phyloP scores from a whole-genome alignment of 805 yeast genomes.

The Millerago galiae region DNA sequence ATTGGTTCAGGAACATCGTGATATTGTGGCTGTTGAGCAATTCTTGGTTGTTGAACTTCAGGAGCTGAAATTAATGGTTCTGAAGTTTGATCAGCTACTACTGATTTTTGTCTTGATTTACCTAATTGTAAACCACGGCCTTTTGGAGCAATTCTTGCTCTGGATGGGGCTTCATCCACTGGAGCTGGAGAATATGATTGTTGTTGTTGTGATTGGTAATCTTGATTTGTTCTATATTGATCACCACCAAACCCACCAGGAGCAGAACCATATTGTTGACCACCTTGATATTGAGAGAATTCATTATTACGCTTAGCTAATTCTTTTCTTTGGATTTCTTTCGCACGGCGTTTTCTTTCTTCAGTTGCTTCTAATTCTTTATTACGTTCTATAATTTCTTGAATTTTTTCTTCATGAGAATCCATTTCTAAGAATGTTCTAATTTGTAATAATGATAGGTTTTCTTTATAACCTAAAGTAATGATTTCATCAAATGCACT shows the following conservation, averaged over 20 bases:
- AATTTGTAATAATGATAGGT: conserved; percentile 74
- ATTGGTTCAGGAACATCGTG: conserved; percentile 7
- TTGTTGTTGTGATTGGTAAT: conserved; percentile 8
- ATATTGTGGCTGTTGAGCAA: conserved; percentile 10
- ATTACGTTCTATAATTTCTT: conserved; percentile 94
- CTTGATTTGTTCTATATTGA: conserved; percentile 10
- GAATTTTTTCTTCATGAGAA: conserved; percentile 96
- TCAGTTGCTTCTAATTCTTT: conserved; percentile 96
- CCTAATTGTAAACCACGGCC: conserved; percentile 81
- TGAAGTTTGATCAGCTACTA: conserved; percentile 15
- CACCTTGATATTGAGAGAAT: conserved; percentile 3
- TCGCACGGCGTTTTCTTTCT: conserved; percentile 93
- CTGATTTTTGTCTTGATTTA: conserved; percentile 28
- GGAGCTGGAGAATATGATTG: conserved; percentile 20
- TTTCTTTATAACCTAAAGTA: conserved; percentile 84
- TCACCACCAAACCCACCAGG: conserved; percentile 5
- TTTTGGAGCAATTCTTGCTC: conserved; percentile 34
- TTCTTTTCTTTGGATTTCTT: conserved; percentile 78
- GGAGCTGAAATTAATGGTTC: conserved; percentile 27
- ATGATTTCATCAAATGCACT: conserved; percentile 93
- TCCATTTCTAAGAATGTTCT: conserved; percentile 93
- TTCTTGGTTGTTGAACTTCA: conserved; percentile 19
- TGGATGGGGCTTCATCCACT: conserved; percentile 15
- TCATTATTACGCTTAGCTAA: conserved; percentile 47
- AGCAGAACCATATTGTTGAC: conserved; percentile 6